These are phyloP conservation scores for Cadophora sp. DNA, from an alignment of 2,329 filamentous ascomycete genomes.

Conservation along the genomic window DNA sequence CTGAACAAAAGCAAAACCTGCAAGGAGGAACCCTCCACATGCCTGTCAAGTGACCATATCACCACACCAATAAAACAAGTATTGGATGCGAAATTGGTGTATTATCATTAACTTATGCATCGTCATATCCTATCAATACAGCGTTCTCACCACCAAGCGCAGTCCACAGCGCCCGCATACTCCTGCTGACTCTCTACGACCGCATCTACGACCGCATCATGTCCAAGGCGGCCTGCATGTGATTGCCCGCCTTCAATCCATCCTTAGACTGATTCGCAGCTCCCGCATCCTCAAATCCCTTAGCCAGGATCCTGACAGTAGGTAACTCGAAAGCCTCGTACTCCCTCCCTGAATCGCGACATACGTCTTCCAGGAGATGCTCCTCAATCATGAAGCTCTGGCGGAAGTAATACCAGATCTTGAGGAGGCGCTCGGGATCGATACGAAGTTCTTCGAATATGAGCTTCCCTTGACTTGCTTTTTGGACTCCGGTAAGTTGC, in stretches of 20 bases:
- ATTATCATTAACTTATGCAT: neutral
- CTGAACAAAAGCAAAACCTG: neutral
- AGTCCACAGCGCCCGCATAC: too few relatives aligned
- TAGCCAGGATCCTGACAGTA: conserved; percentile 35
- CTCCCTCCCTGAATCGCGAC: conserved; percentile 29
- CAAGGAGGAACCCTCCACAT: conserved; percentile 8
- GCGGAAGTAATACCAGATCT: conserved; percentile 41
- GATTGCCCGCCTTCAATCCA: neutral
- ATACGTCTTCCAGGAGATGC: conserved; percentile 36
- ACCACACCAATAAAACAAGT: neutral
- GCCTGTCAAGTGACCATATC: conserved; percentile 6
- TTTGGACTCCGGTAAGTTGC: neutral
- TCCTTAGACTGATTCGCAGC: neutral
- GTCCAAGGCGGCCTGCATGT: conserved; percentile 4
- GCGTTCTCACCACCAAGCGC: too few relatives aligned
- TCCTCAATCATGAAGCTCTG: conserved; percentile 39
- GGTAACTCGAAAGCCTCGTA: conserved; percentile 38
- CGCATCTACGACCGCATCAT: conserved; percentile 14
- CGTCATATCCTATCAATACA: neutral
- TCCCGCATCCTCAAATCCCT: conserved; percentile 3
- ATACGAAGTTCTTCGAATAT: conserved; percentile 33
- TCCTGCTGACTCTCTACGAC: too few relatives aligned
- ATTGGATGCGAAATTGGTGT: neutral
- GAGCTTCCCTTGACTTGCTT: conserved; percentile 24
- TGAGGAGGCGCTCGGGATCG: conserved; percentile 32